Evolutionary conservation across 352 stramenopile species (phyloP).

Genomic region (Pythium guiyangense): DNA sequence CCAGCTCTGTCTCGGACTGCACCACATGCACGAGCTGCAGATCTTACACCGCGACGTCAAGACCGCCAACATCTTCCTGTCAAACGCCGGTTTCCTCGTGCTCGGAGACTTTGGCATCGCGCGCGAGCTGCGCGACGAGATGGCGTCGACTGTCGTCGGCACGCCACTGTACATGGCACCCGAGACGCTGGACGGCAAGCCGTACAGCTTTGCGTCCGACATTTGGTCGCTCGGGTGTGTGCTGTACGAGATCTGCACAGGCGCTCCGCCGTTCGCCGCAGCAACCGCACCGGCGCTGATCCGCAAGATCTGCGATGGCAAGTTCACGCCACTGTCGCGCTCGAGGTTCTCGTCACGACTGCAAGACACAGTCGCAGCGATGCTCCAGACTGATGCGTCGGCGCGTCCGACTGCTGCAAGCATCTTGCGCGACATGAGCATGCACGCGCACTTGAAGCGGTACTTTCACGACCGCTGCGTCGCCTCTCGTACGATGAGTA

Average conservation of each 20-base stretch:
- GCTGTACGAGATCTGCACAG: conserved; percentile 77
- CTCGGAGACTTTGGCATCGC: conserved; percentile 90
- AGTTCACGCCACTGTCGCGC: conserved; percentile 31
- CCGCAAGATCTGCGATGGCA: conserved; percentile 43
- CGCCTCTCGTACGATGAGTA: conserved; percentile 1
- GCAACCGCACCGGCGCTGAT: conserved; percentile 43
- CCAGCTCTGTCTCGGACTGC: conserved; percentile 84
- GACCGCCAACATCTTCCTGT: conserved; percentile 87
- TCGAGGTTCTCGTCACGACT: conserved; percentile 26
- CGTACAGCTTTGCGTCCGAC: conserved; percentile 81
- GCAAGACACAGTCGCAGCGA: conserved; percentile 21
- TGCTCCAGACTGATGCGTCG: conserved; percentile 33
- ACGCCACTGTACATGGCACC: conserved; percentile 89
- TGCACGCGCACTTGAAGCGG: conserved; percentile 24
- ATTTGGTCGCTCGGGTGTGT: conserved; percentile 88
- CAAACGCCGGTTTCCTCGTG: conserved; percentile 57
- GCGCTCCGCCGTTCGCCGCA: conserved; percentile 56
- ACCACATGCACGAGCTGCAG: conserved; percentile 83
- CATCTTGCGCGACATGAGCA: conserved; percentile 27
- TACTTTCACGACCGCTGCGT: conserved; percentile 25
- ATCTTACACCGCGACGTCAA: conserved; percentile 90
- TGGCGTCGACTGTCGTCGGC: conserved; percentile 80
- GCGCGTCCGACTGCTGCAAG: conserved; percentile 26
- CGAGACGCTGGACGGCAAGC: conserved; percentile 74
- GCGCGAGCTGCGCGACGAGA: conserved; percentile 21